These are phyloP conservation scores for Lodderomyces beijingensis DNA, from an alignment of 1,139 yeast genomes.

Conservation along the genomic window DNA sequence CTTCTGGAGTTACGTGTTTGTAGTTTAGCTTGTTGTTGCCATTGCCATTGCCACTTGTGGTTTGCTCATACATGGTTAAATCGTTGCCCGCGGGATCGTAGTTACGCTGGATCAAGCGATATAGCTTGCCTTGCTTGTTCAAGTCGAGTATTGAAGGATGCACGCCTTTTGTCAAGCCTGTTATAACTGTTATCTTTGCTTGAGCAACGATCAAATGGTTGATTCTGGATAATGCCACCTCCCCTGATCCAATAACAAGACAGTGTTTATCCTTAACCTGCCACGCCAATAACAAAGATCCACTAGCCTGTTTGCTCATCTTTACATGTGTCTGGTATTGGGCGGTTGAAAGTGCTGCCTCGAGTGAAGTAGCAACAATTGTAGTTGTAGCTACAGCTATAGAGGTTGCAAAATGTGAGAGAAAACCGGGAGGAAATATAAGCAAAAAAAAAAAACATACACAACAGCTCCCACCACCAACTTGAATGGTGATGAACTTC, in stretches of 20 bases:
- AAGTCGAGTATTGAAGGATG: constrained; percentile 43
- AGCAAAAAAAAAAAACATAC: no score
- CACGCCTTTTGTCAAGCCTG: constrained; percentile 37
- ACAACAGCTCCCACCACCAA: no score
- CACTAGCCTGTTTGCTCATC: no score
- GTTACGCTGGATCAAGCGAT: constrained; percentile 36
- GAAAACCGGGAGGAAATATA: no score
- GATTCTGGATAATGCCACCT: constrained; percentile 72
- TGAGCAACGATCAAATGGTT: constrained; percentile 64
- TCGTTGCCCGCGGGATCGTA: constrained; percentile 44
- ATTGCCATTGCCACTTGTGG: no score
- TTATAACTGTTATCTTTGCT: constrained; percentile 65
- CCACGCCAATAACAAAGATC: constrained; percentile 66
- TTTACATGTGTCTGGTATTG: no score
- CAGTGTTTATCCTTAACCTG: constrained; percentile 64
- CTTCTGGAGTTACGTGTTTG: constrained; percentile 20
- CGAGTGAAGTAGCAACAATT: no score
- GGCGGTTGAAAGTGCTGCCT: no score
- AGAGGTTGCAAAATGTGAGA: no score
- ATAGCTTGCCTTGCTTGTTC: constrained; percentile 37
- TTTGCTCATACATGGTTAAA: constrained; percentile 45
- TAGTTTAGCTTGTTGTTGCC: constrained; percentile 13
- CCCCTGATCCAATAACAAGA: constrained; percentile 77
- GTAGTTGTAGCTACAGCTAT: no score
- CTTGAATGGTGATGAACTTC: no score